phyloP scores from a whole-genome alignment of 2,329 filamentous ascomycete species.

The Harringtonia lauricola region DNA sequence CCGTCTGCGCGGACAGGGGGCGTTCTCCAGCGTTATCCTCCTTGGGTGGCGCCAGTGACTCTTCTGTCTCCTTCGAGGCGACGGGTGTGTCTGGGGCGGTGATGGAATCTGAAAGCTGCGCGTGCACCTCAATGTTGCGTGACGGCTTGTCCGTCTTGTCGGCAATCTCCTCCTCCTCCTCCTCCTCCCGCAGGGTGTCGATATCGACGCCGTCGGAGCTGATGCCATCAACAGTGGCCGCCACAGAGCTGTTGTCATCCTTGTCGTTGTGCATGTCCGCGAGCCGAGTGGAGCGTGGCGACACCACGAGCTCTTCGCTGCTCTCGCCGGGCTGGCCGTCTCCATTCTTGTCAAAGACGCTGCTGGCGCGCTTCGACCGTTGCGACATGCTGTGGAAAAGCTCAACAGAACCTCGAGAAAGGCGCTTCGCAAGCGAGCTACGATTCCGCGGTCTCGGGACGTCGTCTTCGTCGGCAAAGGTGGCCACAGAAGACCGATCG shows the following conservation, averaged over 20 bases:
- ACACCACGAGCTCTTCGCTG: constrained; percentile 33
- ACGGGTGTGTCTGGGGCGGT: constrained; percentile 4
- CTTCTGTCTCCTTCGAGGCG: background rate
- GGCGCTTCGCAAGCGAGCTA: constrained; percentile 31
- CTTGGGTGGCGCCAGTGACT: background rate
- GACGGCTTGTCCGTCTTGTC: constrained; percentile 14
- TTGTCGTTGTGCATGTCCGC: constrained; percentile 23
- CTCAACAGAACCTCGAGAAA: constrained; percentile 36
- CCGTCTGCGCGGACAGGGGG: too few relatives aligned
- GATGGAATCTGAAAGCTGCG: constrained; percentile 17
- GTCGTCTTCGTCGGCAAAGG: constrained; percentile 53
- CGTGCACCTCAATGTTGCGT: constrained; percentile 25
- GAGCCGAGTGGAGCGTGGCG: constrained; percentile 21
- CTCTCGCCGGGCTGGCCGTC: constrained; percentile 21
- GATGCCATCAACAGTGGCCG: constrained; percentile 45
- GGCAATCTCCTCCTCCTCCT: constrained; percentile 12
- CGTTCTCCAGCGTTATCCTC: background rate
- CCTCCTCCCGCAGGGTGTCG: constrained; percentile 11
- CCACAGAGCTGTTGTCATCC: constrained; percentile 40
- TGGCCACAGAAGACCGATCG: constrained; percentile 57
- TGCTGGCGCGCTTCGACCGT: constrained; percentile 16
- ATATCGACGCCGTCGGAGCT: constrained; percentile 30
- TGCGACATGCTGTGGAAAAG: constrained; percentile 34
- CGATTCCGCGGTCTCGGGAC: constrained; percentile 16
- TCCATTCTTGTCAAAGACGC: constrained; percentile 3